phyloP scores from a whole-genome alignment of 2,329 filamentous ascomycete genomes.

The Cladorrhinum sp. region DNA sequence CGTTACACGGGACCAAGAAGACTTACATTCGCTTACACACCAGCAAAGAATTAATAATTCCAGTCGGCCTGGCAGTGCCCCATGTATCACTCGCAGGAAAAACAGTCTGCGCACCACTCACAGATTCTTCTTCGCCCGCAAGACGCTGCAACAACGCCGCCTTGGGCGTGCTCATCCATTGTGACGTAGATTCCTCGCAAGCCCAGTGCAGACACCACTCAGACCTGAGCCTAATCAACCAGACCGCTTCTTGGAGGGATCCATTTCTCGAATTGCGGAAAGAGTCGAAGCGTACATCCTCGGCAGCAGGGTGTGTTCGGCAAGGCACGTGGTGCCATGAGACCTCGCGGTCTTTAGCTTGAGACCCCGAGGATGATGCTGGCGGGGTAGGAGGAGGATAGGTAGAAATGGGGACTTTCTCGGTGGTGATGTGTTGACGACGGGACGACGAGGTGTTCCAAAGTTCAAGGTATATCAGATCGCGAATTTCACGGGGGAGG shows the following conservation, averaged over 20 bases:
- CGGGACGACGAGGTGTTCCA: slow-evolving; percentile 25
- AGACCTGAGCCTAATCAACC: slow-evolving; percentile 20
- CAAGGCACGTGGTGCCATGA: slow-evolving; percentile 23
- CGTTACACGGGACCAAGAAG: neutral
- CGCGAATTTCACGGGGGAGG: slow-evolving; percentile 33
- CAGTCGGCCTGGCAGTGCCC: neutral
- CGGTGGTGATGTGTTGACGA: slow-evolving; percentile 24
- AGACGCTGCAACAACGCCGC: neutral
- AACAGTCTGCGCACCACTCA: neutral
- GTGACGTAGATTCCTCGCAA: slow-evolving; percentile 20
- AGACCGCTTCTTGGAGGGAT: slow-evolving; percentile 8
- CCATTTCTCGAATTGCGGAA: slow-evolving; percentile 1
- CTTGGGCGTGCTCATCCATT: slow-evolving; percentile 12
- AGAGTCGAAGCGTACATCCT: slow-evolving; percentile 12
- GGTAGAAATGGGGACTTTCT: neutral
- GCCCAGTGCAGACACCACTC: slow-evolving; percentile 27
- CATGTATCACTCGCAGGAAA: neutral
- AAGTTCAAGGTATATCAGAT: slow-evolving; percentile 31
- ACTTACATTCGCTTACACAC: slow-evolving; percentile 31
- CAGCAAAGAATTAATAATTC: slow-evolving; percentile 23
- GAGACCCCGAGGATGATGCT: neutral
- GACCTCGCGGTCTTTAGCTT: neutral
- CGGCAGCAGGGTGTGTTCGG: slow-evolving; percentile 11
- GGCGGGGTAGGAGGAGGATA: neutral
- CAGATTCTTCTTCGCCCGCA: neutral